phyloP scores from a whole-genome alignment of 179 eudicot genomes.

The Patellifolia procumbens region DNA sequence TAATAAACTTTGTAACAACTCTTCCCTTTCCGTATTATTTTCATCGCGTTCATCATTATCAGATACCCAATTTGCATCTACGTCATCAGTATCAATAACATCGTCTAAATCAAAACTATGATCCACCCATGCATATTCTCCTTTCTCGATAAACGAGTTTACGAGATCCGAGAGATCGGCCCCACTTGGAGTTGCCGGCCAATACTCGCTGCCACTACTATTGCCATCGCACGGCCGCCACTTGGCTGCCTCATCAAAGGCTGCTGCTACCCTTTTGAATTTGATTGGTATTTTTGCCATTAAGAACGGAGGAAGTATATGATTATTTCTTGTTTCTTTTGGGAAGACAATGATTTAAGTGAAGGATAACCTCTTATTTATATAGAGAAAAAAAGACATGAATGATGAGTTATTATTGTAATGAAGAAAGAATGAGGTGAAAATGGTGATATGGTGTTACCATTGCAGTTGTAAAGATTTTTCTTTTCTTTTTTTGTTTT shows the following conservation, averaged over 20 bases:
- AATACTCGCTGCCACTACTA: conserved; percentile 73
- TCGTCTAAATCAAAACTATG: conserved; percentile 14
- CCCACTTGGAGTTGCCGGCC: conserved; percentile 41
- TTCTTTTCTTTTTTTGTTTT: background rate
- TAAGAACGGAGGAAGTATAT: background rate
- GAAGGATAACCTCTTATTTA: conserved; percentile 14
- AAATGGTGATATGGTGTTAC: conserved; percentile 36
- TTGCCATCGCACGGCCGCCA: conserved; percentile 43
- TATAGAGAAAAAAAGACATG: conserved; percentile 13
- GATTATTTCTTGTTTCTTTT: background rate
- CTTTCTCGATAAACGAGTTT: conserved; percentile 53
- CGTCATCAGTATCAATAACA: background rate
- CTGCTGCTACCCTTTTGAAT: conserved; percentile 54
- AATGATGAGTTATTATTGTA: background rate
- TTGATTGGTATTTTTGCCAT: conserved; percentile 45
- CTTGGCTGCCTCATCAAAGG: conserved; percentile 48
- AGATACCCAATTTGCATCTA: conserved; percentile 9
- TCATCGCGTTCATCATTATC: conserved; percentile 3
- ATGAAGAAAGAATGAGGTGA: conserved; percentile 32
- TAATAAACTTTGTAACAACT: conserved; percentile 36
- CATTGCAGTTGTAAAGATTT: background rate
- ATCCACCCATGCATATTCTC: conserved; percentile 15
- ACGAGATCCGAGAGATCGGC: conserved; percentile 52
- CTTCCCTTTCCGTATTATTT: conserved; percentile 26
- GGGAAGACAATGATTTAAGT: conserved; percentile 6